These are phyloP conservation scores for Halophytophthora polymorphica DNA, from an alignment of 352 stramenopile species.

Conservation along the genomic window DNA sequence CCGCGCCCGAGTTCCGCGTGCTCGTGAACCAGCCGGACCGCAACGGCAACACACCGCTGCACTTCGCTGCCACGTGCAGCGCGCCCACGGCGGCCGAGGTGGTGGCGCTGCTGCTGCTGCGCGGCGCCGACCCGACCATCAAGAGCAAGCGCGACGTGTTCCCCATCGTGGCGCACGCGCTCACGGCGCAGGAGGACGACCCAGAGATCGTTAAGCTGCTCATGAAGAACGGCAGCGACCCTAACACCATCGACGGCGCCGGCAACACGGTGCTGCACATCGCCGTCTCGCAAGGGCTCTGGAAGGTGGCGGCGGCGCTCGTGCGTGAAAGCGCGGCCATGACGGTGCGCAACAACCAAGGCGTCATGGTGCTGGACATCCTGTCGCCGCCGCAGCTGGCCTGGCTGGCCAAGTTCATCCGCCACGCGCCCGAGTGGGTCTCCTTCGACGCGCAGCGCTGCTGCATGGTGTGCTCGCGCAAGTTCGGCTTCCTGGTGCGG, in stretches of 20 bases:
- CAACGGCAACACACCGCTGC: constrained; percentile 80
- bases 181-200: constrained; percentile 68
- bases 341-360: constrained; percentile 75
- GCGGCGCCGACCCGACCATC: constrained; percentile 53
- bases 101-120: constrained; percentile 57
- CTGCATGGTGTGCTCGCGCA: constrained; percentile 72
- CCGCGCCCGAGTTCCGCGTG: constrained; percentile 48
- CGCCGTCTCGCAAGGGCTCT: constrained; percentile 69
- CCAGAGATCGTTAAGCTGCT: constrained; percentile 69
- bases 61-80: constrained; percentile 74
- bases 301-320: constrained; percentile 65
- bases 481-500: constrained; percentile 68
- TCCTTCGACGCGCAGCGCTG: constrained; percentile 53
- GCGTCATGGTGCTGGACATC: constrained; percentile 71
- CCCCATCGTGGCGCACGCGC: constrained; percentile 70
- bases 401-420: constrained; percentile 78
- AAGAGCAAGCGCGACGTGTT: constrained; percentile 77
- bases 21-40: constrained; percentile 64
- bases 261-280: constrained; percentile 83
- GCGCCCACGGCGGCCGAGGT: constrained; percentile 42
- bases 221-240: constrained; percentile 73
- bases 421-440: constrained; percentile 71
- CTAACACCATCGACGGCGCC: constrained; percentile 62
- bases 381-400: constrained; percentile 64
- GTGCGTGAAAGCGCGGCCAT: constrained; percentile 63